phyloP scores from a whole-genome alignment of 331 rosid species.

The Malus hybrid region DNA sequence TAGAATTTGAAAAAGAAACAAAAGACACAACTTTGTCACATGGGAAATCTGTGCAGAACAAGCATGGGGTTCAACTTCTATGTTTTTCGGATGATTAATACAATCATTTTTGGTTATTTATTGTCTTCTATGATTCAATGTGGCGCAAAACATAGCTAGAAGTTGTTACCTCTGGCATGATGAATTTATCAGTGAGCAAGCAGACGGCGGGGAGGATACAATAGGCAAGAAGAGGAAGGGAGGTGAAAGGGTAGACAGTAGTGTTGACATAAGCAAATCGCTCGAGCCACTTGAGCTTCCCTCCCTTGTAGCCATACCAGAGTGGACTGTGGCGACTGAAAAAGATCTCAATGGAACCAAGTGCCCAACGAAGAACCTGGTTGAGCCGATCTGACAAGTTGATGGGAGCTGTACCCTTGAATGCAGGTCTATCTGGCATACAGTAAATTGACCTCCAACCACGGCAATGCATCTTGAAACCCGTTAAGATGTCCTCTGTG shows the following conservation, averaged over 20 bases:
- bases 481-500: slow-evolving; percentile 81
- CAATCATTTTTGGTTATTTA: not conserved
- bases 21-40: not conserved
- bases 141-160: not conserved
- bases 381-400: slow-evolving; percentile 87
- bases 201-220: slow-evolving; percentile 86
- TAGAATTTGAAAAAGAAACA: slow-evolving; percentile 28
- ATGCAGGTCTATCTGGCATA: slow-evolving; percentile 80
- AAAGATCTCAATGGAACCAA: slow-evolving; percentile 87
- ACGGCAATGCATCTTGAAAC: slow-evolving; percentile 94
- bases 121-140: not conserved
- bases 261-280: slow-evolving; percentile 71
- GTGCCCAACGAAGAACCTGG: slow-evolving; percentile 98
- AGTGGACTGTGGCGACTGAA: slow-evolving; percentile 88
- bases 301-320: slow-evolving; percentile 75
- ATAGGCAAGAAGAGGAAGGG: slow-evolving; percentile 83
- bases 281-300: slow-evolving; percentile 81
- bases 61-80: no score
- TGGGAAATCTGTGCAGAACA: no score
- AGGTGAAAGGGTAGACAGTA: slow-evolving; percentile 88
- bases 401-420: slow-evolving; percentile 95
- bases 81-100: no score
- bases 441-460: slow-evolving; percentile 97
- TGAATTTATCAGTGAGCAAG: slow-evolving; percentile 92
- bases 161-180: slow-evolving; percentile 70